Base-by-base conservation (phyloP, 2,329 filamentous ascomycete genomes). In the Purpureocillium lavendulum region DNA sequence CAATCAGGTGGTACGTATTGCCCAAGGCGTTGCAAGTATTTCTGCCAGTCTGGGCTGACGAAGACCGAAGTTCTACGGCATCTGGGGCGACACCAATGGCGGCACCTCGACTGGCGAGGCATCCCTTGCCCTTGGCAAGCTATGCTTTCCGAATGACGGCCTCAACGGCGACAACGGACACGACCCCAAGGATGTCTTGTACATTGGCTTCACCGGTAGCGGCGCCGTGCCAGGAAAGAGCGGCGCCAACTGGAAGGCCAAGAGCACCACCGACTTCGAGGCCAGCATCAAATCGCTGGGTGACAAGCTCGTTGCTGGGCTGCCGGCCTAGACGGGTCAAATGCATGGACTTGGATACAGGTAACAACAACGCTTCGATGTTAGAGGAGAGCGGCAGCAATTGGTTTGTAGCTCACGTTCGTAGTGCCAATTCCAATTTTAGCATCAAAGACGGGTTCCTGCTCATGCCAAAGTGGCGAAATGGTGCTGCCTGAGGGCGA, bases 61-160 rank as follows among this genome's bases (percentile, higher is more conserved):
- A 26, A 26, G 10, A 14, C 14, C 9, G 3, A 12, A 44, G 42
- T 36, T 39, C 41, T 77, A 76, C 46, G 72, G 70, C 5, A 55
- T 77, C 36, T 76, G 70, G 71, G 73, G 71, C n/a, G 71, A 77
- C 49, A 70, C 65, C 14, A 76, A 77, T 41, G 73, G 70, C 21
- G 67, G 61, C 30, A 63, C 66, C 35, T 59, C 62, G 5, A 46
- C 52, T 10, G 72, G 73, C 21, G 73, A 77, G 45, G 62, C 69
- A 0, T 67, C 69, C 4, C 64, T 77, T 39, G 65, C 69, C 2
- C 57, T 77, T 10, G 73, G 66, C 1, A 66, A 70, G 28, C 55
- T 67, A 18, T 77, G 73, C 49, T 77, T 68, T 49, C 70, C 70
- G 0, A 57, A 61, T 7, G 42, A 44, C 3, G 52, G 49, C 0